Evolutionary conservation across 2,329 filamentous ascomycete species (phyloP), one percentile per base, ranked within the genome.

Genomic region (Pyrenophora tritici-repentis): DNA sequence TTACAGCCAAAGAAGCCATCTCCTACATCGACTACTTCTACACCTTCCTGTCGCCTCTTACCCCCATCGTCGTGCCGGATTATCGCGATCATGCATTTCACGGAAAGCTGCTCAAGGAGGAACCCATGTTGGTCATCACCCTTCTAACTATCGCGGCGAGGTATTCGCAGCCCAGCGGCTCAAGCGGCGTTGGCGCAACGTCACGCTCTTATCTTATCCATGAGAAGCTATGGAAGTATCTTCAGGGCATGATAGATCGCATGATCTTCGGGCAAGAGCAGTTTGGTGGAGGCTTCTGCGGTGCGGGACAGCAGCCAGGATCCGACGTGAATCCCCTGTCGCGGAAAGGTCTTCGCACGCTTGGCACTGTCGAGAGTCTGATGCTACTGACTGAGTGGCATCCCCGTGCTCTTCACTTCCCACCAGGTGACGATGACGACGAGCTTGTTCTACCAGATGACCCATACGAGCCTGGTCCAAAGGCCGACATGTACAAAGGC

Each of bases 381-480:
- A 86, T 99, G 80, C 87, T 99, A 20, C 79, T 99, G 37, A 97
- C 93, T 1, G 94, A 99, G 68, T 99, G 94, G 93, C 93, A 97
- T 72, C 94, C 94, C 4, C 86, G 93, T 5, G 92, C 92, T 13
- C 81, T 99, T 53, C 93, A 97, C 72, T 99, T 97, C 66, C 94
- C 94, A 3, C 85, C 86, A 1, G 83, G 83, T 38, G 83, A 86
- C 50, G 84, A 86, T 56, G 85, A 86, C 53, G 83, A 85, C 45
- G 82, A 85, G 29, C 78, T 87, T 34, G 76, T 87, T 55, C 76
- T 83, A 3, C 88, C 90, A 1, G 87, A 90, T 14, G 89, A 94
- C 58, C 76, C 88, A 5, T 78, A 85, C 20, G 76, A 78, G 5
- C 69, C 71, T 24, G 73, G 75, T 22, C 58, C 55, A 8, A 58